Base-by-base conservation (phyloP, 148 eudicot species). In the Nyssa sinensis region DNA sequence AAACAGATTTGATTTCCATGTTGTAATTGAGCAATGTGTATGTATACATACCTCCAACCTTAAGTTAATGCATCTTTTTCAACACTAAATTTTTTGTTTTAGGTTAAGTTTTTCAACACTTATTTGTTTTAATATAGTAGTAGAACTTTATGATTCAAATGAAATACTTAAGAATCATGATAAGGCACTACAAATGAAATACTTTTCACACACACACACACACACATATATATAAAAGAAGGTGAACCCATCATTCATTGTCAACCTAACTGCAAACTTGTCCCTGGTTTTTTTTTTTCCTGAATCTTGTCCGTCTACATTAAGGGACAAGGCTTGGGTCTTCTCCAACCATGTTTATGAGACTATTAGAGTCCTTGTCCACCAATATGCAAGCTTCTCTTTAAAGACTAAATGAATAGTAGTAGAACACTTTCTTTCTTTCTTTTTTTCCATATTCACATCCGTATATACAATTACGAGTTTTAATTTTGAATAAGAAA, bases 241-340 rank as follows among this genome's bases (percentile, higher is more conserved):
- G 16, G 75, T 35, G 0, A 60, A 27, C 66, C 75, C 74, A 72
- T 72, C 55, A 72, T 28, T 72, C 55, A 39, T 39, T 72, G 75
- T 61, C 75, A 72, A 61, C 66, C 66, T 28, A 72, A 72, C 66
- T 60, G 35, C 33, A 28, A 28, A 39, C 66, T 61, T 60, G 66
- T 72, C 33, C 75, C 75, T 21, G 66, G 28, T 60, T 39, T 72
- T 59, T 60, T 37, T 72, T 59, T 60, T 37, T 72, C 66, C 66
- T 61, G 75, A 72, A 72, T 28, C 19, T 72, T 24, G 24, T 16
- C 1, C 2, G 0, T 6, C 19, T 30, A 1, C 4, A 0, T 61
- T 25, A 17, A 41, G 66, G 65, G 62, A 34, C 30, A 5, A 12
- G 66, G 10, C 21, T 39, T 35, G 17, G 35, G 23, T 58, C 74